Conservation (phyloP, 345 rosid genomes). For the Sisymbrium irio region DNA sequence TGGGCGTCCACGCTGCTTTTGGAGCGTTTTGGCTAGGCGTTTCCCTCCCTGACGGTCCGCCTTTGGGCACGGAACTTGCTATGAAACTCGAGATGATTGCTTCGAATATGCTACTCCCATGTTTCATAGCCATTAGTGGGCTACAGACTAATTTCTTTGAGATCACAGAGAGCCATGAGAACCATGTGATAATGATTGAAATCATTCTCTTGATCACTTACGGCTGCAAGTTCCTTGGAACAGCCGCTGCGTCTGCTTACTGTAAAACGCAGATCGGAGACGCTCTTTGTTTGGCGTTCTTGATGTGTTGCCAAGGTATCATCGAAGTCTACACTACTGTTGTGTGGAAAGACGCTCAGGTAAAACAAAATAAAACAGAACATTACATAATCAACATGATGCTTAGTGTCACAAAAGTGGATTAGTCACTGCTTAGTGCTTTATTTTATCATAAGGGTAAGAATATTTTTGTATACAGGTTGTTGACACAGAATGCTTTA, state of each 20-base stretch:
- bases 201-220: constrained; percentile 26
- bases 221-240: constrained; percentile 33
- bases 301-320: constrained; percentile 41
- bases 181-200: constrained; percentile 5
- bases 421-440: neutral
- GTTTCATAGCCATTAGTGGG: constrained; percentile 39
- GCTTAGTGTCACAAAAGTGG: neutral
- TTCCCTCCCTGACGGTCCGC: constrained; percentile 39
- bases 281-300: constrained; percentile 34
- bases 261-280: constrained; percentile 30
- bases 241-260: constrained; percentile 30
- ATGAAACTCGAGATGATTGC: constrained; percentile 34
- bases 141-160: constrained; percentile 30
- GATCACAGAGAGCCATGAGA: constrained; percentile 19
- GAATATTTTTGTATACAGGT: constrained; percentile 3
- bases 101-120: constrained; percentile 28
- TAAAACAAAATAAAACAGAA: neutral
- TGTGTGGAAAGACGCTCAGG: constrained; percentile 33
- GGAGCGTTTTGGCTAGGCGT: constrained; percentile 40
- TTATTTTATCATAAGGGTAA: neutral
- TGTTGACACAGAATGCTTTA: constrained; percentile 28
- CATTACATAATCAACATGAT: neutral
- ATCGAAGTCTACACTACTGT: constrained; percentile 33
- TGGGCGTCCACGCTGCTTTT: constrained; percentile 37
- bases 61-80: constrained; percentile 34